These are phyloP conservation scores for Phaeosphaeria sp. DNA, from an alignment of 2,329 filamentous ascomycete genomes.

Conservation along the genomic window DNA sequence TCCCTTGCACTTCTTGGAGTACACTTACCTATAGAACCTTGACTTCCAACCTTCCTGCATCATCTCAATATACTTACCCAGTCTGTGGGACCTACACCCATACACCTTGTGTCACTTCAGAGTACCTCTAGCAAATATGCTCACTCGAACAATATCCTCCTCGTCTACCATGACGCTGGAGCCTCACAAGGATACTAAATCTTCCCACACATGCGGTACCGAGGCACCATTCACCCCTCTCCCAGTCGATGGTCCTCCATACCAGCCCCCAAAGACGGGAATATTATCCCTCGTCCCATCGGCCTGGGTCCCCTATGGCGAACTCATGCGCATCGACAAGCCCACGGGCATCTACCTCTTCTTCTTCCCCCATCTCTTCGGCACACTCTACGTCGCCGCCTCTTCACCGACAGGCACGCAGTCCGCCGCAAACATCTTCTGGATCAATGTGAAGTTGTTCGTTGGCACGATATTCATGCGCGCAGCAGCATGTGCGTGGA, in stretches of 20 bases:
- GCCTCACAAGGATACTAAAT: not conserved
- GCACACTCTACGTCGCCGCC: conserved; percentile 50
- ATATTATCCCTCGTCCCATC: not conserved
- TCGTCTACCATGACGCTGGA: not conserved
- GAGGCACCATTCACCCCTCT: not conserved
- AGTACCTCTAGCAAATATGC: not conserved
- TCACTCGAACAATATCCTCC: not conserved
- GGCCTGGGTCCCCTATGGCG: conserved; percentile 11
- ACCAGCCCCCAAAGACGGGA: not conserved
- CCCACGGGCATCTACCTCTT: conserved; percentile 56
- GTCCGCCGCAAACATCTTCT: conserved; percentile 12
- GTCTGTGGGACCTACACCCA: not conserved
- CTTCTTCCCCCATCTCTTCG: conserved; percentile 49
- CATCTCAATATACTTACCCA: not conserved
- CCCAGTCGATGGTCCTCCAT: not conserved
- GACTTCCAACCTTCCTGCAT: not conserved
- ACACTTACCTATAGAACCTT: not conserved
- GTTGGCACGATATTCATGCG: conserved; percentile 50
- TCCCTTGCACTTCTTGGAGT: not conserved
- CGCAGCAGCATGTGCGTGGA: conserved; percentile 56
- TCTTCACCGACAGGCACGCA: conserved; percentile 4
- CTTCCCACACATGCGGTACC: no score
- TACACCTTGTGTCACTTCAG: not conserved
- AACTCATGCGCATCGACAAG: conserved; percentile 56
- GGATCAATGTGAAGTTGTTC: conserved; percentile 50